Evolutionary conservation across 108 stramenopile genomes (phyloP).

Genomic region (Conticribra guillardii): DNA sequence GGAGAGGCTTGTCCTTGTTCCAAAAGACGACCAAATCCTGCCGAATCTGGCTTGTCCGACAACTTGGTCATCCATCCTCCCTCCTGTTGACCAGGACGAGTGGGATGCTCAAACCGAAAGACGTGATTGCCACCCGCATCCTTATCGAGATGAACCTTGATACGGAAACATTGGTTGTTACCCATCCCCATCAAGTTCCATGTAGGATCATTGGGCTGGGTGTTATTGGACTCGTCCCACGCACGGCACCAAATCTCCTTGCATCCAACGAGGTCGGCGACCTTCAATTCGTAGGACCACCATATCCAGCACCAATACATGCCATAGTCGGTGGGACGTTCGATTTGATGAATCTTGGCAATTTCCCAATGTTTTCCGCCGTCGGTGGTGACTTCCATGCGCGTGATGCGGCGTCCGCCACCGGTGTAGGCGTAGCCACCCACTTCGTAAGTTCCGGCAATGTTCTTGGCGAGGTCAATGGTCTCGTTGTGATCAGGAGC

Average conservation of each 20-base stretch:
- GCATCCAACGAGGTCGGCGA: slow-evolving; percentile 82
- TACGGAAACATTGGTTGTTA: slow-evolving; percentile 95
- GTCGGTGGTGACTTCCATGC: slow-evolving; percentile 92
- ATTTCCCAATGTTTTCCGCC: slow-evolving; percentile 89
- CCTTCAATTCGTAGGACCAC: slow-evolving; percentile 79
- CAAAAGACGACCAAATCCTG: slow-evolving; percentile 79
- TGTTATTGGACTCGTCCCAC: slow-evolving; percentile 94
- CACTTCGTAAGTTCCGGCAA: slow-evolving; percentile 79
- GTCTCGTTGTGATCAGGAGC: slow-evolving; percentile 93
- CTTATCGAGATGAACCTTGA: slow-evolving; percentile 88
- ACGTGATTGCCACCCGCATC: slow-evolving; percentile 65
- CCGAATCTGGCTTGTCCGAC: slow-evolving; percentile 75
- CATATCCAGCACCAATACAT: slow-evolving; percentile 96
- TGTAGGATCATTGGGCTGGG: slow-evolving; percentile 89
- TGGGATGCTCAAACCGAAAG: slow-evolving; percentile 96
- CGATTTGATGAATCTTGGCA: slow-evolving; percentile 72
- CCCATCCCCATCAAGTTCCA: slow-evolving; percentile 99
- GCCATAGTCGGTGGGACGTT: slow-evolving; percentile 83
- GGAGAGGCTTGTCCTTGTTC: slow-evolving; percentile 56
- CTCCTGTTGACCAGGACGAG: slow-evolving; percentile 89
- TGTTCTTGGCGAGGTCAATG: slow-evolving; percentile 66
- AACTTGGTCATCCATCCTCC: slow-evolving; percentile 96
- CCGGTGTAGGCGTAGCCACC: slow-evolving; percentile 97
- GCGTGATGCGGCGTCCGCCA: slow-evolving; percentile 89
- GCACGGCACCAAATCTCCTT: slow-evolving; percentile 95